phyloP scores from a whole-genome alignment of 805 yeast genomes.

The Metschnikowia cerradonensis region DNA sequence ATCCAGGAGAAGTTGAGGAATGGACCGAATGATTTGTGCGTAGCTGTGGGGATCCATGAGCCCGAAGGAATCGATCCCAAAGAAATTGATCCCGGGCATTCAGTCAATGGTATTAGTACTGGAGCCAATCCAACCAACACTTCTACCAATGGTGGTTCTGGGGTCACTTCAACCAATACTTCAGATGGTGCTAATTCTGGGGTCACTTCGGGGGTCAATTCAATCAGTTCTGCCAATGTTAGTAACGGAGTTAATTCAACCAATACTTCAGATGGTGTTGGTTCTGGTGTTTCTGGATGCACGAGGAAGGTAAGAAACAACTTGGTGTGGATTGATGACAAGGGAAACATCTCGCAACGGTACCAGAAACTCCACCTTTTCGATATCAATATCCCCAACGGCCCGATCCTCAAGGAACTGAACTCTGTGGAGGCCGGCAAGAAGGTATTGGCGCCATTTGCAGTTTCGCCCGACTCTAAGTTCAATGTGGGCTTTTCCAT shows the following conservation, averaged over 20 bases:
- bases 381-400: constrained; percentile 79
- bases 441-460: constrained; percentile 31
- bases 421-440: constrained; percentile 79
- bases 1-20: constrained; percentile 42
- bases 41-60: constrained; percentile 87
- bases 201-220: too few species aligned
- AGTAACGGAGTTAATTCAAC: too few species aligned
- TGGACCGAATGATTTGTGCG: constrained; percentile 40
- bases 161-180: too few species aligned
- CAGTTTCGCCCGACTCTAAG: constrained; percentile 6
- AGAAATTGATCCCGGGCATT: too few species aligned
- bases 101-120: too few species aligned
- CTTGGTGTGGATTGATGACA: constrained; percentile 61
- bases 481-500: constrained; percentile 62
- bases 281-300: constrained; percentile 18
- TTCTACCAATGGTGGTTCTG: too few species aligned
- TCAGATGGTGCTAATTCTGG: too few species aligned
- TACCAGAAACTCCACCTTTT: constrained; percentile 88
- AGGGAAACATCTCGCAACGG: constrained; percentile 61
- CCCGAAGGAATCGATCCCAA: constrained; percentile 35
- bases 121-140: too few species aligned
- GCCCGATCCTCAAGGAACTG: constrained; percentile 77
- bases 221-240: too few species aligned
- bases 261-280: too few species aligned
- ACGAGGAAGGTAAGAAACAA: constrained; percentile 58